A percentile compares a stretch with the other conserved stretches of the same genome.
Evolutionary conservation across 202 grass and related monocot genomes (phyloP).

Genomic region (Saccharum hybrid): DNA sequence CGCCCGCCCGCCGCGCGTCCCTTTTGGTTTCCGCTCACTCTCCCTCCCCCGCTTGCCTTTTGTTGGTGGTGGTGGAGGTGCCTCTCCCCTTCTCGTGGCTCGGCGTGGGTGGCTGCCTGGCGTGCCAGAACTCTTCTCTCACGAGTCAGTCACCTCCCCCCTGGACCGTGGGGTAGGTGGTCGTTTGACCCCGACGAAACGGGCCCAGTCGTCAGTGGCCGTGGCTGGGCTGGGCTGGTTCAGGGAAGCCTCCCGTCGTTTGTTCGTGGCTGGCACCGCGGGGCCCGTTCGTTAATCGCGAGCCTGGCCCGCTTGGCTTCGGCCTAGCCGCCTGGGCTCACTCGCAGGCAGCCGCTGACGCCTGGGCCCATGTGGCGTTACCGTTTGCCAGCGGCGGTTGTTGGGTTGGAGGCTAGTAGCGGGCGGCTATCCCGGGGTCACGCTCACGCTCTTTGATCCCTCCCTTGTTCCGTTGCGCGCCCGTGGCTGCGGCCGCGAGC

Average conservation of each 20-base stretch:
- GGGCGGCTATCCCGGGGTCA: neutral
- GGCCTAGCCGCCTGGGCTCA: no score
- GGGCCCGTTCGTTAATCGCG: no score
- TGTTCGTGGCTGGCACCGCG: neutral
- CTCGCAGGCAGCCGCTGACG: neutral
- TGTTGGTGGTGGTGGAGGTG: neutral
- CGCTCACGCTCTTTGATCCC: conserved; percentile 59
- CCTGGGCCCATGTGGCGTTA: neutral
- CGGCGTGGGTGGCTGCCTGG: no score
- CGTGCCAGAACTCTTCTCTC: neutral
- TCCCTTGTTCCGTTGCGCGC: conserved; percentile 18
- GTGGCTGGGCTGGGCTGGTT: neutral
- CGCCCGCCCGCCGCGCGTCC: neutral
- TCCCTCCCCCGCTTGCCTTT: no score
- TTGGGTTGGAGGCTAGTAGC: conserved; percentile 17
- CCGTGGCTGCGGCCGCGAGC: neutral
- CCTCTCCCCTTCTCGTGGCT: neutral
- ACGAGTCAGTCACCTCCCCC: no score
- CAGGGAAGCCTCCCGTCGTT: neutral
- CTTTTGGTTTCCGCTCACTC: neutral
- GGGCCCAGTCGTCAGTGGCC: neutral
- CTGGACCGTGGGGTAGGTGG: neutral
- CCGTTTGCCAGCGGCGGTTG: neutral
- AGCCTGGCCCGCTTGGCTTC: no score
- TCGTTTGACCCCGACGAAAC: neutral